Base-by-base conservation (phyloP, 1,284 basidiomycete species). In the Rhodotorula sp. region DNA sequence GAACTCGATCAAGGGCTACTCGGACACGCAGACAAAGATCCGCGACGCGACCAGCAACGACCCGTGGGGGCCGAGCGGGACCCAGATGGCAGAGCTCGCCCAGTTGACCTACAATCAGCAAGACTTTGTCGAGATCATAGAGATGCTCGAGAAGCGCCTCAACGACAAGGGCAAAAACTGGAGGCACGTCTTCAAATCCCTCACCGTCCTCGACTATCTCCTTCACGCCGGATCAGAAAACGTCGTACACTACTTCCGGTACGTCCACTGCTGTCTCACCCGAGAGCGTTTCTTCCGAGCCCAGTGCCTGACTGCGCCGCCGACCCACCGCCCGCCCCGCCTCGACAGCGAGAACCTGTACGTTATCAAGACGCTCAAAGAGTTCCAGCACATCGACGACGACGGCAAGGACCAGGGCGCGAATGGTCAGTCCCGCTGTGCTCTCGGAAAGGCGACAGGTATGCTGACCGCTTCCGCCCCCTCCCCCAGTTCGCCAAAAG, bases 131-230 rank as follows among this genome's bases (percentile, higher is more conserved):
- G 96, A 99, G 83, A 95, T 99, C 79, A 98, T 99, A 94, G 96
- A 99, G 84, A 98, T 98, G 92, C 85, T 99, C 71, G 96, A 99
- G 83, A 99, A 99, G 83, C 88, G 96, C 62, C 83, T 99, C 77
- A 99, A 99, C 79, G 96, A 99, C 84, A 99, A 98, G 84, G 96
- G 96, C 54, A 99, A 99, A 87, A 98, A 99, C 80, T 99, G 96
- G 96, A 86, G 95, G 63, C 96, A 99, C 84, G 96, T 99, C 71
- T 99, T 98, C 87, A 99, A 99, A 90, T 92, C 93, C 61, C 85
- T 99, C 66, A 98, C 95, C 0, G 86, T 99, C 17, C 88, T 99
- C 60, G 96, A 99, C 82, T 99, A 99, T 79, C 89, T 92, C 64
- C 86, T 99, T 42, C 95, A 99, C 79, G 91, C 93, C 67, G 96